Base-by-base conservation (phyloP, 345 rosid species). In the Populus simonii region DNA sequence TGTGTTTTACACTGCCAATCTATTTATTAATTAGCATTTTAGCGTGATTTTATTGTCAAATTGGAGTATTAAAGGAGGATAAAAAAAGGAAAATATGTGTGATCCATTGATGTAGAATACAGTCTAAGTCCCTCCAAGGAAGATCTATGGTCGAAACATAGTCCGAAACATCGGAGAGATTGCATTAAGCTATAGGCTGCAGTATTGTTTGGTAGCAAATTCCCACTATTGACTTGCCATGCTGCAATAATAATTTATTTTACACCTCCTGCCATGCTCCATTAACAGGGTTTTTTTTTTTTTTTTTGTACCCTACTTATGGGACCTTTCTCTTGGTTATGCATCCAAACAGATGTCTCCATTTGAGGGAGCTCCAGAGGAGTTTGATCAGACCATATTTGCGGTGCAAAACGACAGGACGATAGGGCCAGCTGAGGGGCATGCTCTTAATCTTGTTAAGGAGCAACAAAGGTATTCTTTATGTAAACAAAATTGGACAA, bases 381-480 rank as follows among this genome's bases (percentile, higher is more conserved):
- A 93, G 85, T 96, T 96, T 66, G 98, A 93, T 83, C 92, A 88
- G 85, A 89, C 96, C 66, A 93, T 96, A 88, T 90, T 93, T 84
- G 72, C 86, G 0, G 91, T 90, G 33, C 83, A 59, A 57, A 88
- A 65, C 78, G 91, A 88, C 83, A 79, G 93, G 83, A 88, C 92
- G 41, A 86, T 90, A 2, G 93, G 98, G 13, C 72, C 86, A 53
- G 82, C 83, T 4, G 96, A 93, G 79, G 83, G 84, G 67, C 83
- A 83, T 78, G 92, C 85, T 75, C 84, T 88, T 55, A 87, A 90
- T 74, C 85, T 96, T 74, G 94, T 86, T 0, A 85, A 81, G 82
- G 98, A 92, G 63, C 98, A 93, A 85, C 94, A 93, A 68, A 90
- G 96, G 98, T 92, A 88, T 41, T 71, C 29, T 23, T 73, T 47